phyloP scores from a whole-genome alignment of 1,284 basidiomycete species.

The Hemileia vastatrix region DNA sequence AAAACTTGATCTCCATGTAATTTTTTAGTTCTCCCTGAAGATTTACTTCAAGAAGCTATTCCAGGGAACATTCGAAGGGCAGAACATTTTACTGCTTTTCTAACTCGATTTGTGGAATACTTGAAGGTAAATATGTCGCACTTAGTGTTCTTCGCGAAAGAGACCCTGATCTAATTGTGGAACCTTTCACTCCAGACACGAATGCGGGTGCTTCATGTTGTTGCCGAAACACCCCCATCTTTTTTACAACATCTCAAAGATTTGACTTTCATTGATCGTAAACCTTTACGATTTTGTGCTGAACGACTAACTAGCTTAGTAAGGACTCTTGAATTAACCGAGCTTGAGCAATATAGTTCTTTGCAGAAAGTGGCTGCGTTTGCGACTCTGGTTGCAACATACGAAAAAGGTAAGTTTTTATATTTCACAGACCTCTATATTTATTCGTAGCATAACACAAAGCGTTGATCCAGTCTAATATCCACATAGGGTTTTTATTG shows the following conservation, averaged over 20 bases:
- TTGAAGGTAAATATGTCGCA: conserved; percentile 59
- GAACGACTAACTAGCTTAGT: conserved; percentile 90
- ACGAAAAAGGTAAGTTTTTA: conserved; percentile 69
- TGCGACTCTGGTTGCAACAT: conserved; percentile 93
- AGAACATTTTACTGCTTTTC: conserved; percentile 96
- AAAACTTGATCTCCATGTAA: neutral
- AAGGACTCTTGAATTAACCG: conserved; percentile 77
- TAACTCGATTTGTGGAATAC: conserved; percentile 97
- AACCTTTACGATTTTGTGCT: conserved; percentile 93
- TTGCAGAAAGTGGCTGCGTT: conserved; percentile 94
- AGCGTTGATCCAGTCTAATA: neutral
- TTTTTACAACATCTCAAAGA: conserved; percentile 98
- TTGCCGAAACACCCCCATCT: conserved; percentile 97
- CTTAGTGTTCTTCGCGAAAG: neutral
- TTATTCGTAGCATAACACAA: neutral
- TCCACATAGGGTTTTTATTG: conserved; percentile 74
- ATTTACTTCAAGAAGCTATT: conserved; percentile 86
- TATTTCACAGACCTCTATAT: neutral
- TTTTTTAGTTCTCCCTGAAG: conserved; percentile 71
- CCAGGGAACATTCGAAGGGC: conserved; percentile 98
- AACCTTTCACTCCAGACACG: conserved; percentile 57
- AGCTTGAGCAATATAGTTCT: conserved; percentile 81
- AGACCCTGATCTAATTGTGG: conserved; percentile 23
- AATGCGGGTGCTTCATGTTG: conserved; percentile 97
- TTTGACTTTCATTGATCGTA: conserved; percentile 94